Conservation (phyloP, 2,329 filamentous ascomycete species). For the Fusarium coffeatum region DNA sequence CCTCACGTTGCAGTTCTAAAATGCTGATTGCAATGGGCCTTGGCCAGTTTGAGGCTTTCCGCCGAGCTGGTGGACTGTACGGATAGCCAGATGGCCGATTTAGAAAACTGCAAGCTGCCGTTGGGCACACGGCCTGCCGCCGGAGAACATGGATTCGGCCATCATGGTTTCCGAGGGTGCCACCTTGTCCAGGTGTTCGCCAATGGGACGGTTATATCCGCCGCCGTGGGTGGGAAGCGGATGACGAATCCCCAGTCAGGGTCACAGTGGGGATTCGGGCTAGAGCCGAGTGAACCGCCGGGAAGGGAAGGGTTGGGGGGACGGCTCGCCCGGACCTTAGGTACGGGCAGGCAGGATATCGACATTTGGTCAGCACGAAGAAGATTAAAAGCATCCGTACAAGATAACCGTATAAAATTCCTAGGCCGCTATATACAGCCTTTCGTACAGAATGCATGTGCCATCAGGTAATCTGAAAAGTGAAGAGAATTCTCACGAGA, state of each 20-base stretch:
- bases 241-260: conserved; percentile 51
- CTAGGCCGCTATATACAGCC: background rate
- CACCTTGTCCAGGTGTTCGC: conserved; percentile 48
- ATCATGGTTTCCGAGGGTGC: conserved; percentile 45
- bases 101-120: conserved; percentile 46
- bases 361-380: conserved; percentile 41
- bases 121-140: conserved; percentile 41
- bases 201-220: conserved; percentile 53
- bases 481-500: conserved; percentile 9
- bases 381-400: conserved; percentile 22
- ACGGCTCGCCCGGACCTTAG: conserved; percentile 40
- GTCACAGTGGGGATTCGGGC: conserved; percentile 51
- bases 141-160: conserved; percentile 40
- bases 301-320: conserved; percentile 45
- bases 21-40: conserved; percentile 41
- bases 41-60: conserved; percentile 48
- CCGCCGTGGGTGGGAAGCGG: conserved; percentile 45
- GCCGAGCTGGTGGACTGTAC: conserved; percentile 44
- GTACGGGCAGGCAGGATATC: conserved; percentile 42
- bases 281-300: conserved; percentile 55
- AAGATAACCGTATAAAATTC: background rate
- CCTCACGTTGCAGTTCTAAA: conserved; percentile 31
- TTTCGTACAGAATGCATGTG: conserved; percentile 9
- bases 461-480: background rate
- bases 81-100: conserved; percentile 33